Base-by-base conservation (phyloP, 2,329 filamentous ascomycete species). In the Salinomyces thailandicus region DNA sequence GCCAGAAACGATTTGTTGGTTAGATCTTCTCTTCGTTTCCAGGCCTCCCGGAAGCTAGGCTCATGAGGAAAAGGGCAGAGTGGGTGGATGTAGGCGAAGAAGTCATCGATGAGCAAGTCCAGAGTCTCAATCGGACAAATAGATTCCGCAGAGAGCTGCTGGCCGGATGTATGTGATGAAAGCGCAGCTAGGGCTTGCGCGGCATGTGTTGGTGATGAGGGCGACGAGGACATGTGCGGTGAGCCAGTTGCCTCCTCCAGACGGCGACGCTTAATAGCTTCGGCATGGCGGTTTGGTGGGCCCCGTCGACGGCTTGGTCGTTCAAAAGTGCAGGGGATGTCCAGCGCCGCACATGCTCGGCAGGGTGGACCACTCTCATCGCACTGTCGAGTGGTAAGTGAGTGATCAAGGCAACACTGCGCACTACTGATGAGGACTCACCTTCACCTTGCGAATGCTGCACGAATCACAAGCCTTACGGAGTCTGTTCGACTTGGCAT, bases 31-130 rank as follows among this genome's bases (percentile, higher is more conserved):
- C 81, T 69, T 37, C 71, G 70, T 5, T 69, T 68, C 56, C 85
- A 82, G 1, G 76, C 76, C 43, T 76, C 71, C 15, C 81, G 72
- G 55, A 87, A 86, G 3, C 79, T 81, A 0, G 81, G 80, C 53
- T 86, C 80, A 57, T 87, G 82, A 0, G 82, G 82, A 39, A 87
- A 86, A 0, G 82, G 82, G 39, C 74, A 75, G 6, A 87, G 68
- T 1, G 82, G 82, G 49, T 86, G 80, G 36, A 86, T 79, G 55
- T 85, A 85, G 13, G 79, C 85, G 61, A 86, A 87, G 68, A 84
- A 87, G 62, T 87, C 82, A 55, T 86, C 79, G 39, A 87, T 73
- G 12, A 86, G 67, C 2, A 79, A 68, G 49, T 80, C 71, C 35
- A 87, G 63, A 8, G 79, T 75, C 5, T 74, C 71, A 57, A 79